These are phyloP conservation scores for Fusarium heterosporum DNA, from an alignment of 2,329 filamentous ascomycete species.

Conservation along the genomic window DNA sequence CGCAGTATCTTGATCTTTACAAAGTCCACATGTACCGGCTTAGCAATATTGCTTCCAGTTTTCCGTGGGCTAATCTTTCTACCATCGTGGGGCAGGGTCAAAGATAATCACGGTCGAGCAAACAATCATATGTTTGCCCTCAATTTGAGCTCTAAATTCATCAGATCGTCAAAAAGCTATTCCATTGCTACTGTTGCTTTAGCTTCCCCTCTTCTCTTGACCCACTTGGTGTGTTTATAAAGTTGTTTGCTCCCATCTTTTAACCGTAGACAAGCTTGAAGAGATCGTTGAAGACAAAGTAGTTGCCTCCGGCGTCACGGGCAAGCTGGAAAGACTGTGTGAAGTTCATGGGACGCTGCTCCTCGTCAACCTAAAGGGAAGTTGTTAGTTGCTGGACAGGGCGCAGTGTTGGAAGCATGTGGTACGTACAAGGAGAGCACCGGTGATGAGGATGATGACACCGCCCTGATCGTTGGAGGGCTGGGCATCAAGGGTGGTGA, in stretches of 20 bases:
- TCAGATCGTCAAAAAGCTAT: conserved; percentile 42
- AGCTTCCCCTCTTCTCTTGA: conserved; percentile 34
- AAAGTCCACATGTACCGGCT: no score
- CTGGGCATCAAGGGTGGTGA: conserved; percentile 85
- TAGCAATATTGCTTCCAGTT: background rate
- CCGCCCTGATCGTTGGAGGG: conserved; percentile 73
- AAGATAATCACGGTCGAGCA: conserved; percentile 19
- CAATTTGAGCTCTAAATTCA: conserved; percentile 38
- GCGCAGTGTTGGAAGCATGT: conserved; percentile 3
- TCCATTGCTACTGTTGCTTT: conserved; percentile 30
- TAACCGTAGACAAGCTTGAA: conserved; percentile 87
- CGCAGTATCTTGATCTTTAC: no score
- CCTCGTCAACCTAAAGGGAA: conserved; percentile 79
- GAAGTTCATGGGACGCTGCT: conserved; percentile 89
- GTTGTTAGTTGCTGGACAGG: conserved; percentile 16
- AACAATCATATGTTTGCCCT: conserved; percentile 10
- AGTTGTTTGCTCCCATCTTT: conserved; percentile 20
- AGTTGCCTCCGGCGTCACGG: conserved; percentile 74
- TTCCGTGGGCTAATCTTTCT: background rate
- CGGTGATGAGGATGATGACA: conserved; percentile 90
- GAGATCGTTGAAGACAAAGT: conserved; percentile 93
- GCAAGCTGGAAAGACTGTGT: conserved; percentile 89
- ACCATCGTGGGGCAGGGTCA: background rate
- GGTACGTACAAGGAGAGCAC: conserved; percentile 78
- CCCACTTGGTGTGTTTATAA: conserved; percentile 32